Conservation (phyloP, 306 rosid species). For the Quercus berberidifolia region DNA sequence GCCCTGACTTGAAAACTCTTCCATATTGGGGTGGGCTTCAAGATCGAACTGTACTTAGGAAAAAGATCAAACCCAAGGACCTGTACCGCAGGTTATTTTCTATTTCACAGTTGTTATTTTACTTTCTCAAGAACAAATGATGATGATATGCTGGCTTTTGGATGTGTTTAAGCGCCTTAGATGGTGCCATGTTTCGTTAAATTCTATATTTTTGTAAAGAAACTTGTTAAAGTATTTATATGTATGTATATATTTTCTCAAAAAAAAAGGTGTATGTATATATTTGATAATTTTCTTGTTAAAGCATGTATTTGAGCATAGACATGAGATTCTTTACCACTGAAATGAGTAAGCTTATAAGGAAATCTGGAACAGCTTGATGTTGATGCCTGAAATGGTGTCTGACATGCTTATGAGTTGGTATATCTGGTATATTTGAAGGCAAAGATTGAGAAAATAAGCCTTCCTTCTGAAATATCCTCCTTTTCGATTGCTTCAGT, state of each 20-base stretch:
- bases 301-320: not conserved
- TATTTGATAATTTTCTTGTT: too few relatives aligned
- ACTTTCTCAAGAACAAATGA: constrained; percentile 8
- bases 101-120: constrained; percentile 7
- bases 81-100: constrained; percentile 78
- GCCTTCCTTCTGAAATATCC: not conserved
- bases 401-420: not conserved
- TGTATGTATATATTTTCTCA: too few relatives aligned
- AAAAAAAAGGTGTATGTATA: too few relatives aligned
- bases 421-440: constrained; percentile 5
- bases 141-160: not conserved
- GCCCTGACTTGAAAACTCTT: constrained; percentile 86
- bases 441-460: constrained; percentile 4
- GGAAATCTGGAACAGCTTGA: not conserved
- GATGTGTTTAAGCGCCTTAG: not conserved
- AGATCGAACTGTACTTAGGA: constrained; percentile 86
- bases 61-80: constrained; percentile 87
- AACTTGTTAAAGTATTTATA: not conserved
- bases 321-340: not conserved
- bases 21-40: constrained; percentile 95
- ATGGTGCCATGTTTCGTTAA: not conserved
- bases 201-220: not conserved
- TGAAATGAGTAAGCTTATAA: constrained; percentile 2
- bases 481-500: not conserved
- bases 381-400: constrained; percentile 4